A percentile compares a stretch with the other conserved stretches of the same genome.
phyloP scores from a whole-genome alignment of 345 rosid genomes.

The Murraya paniculata region DNA sequence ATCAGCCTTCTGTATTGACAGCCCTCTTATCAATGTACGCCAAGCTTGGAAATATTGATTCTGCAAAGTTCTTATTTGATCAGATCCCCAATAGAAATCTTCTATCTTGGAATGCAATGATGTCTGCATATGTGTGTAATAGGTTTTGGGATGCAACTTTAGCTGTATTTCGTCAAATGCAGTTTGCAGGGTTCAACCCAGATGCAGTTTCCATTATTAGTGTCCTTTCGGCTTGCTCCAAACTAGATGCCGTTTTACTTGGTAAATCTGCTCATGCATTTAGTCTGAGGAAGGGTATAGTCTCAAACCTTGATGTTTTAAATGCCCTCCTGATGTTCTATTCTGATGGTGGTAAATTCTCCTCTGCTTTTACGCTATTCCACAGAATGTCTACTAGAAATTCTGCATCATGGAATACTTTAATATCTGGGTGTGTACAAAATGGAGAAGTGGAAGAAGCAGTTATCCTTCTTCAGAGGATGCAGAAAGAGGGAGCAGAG shows the following conservation, averaged over 20 bases:
- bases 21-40: constrained; percentile 51
- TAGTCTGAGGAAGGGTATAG: constrained; percentile 33
- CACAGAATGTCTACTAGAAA: constrained; percentile 26
- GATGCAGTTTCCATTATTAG: constrained; percentile 36
- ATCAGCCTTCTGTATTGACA: constrained; percentile 35
- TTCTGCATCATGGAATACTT: constrained; percentile 41
- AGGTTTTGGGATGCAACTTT: constrained; percentile 35
- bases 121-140: constrained; percentile 43
- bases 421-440: constrained; percentile 35
- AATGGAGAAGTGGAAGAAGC: constrained; percentile 40
- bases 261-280: constrained; percentile 48
- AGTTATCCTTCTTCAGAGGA: constrained; percentile 29
- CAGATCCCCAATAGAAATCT: constrained; percentile 27
- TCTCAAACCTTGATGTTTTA: constrained; percentile 30
- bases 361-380: constrained; percentile 33
- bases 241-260: constrained; percentile 22
- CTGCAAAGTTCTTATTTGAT: constrained; percentile 37
- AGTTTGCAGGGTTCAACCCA: constrained; percentile 29
- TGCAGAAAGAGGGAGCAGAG: constrained; percentile 39
- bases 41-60: constrained; percentile 33
- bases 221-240: constrained; percentile 41
- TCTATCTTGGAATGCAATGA: constrained; percentile 46
- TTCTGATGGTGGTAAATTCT: constrained; percentile 21
- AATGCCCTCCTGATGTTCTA: constrained; percentile 45
- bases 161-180: constrained; percentile 37